Conservation (phyloP, 1,139 yeast genomes). For the Hyphopichia wangnamkhiaoensis region DNA sequence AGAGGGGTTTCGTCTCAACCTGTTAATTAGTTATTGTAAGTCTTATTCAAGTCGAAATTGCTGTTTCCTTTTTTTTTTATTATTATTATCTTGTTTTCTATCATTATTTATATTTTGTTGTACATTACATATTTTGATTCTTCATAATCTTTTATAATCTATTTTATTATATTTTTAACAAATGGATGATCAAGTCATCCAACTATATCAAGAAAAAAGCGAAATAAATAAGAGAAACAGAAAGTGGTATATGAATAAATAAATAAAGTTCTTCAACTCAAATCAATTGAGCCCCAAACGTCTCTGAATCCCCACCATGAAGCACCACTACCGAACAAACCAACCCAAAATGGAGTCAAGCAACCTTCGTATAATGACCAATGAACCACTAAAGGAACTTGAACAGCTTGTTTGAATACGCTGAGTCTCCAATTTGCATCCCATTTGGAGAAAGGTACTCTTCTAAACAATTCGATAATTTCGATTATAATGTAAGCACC, state of each 20-base stretch:
- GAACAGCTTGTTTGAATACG: conserved; percentile 44
- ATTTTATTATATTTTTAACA: not conserved
- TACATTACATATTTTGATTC: not conserved
- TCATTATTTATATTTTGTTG: conserved; percentile 1
- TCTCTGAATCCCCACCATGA: conserved; percentile 48
- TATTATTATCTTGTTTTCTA: not conserved
- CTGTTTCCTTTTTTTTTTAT: not conserved
- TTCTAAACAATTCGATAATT: conserved; percentile 43
- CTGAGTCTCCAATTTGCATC: conserved; percentile 36
- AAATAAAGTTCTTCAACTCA: conserved; percentile 11
- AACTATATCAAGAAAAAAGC: not conserved
- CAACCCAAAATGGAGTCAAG: conserved; percentile 53
- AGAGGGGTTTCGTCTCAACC: not conserved
- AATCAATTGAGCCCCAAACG: conserved; percentile 40
- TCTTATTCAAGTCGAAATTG: too few species aligned
- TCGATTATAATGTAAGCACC: conserved; percentile 53
- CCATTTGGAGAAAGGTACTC: conserved; percentile 42
- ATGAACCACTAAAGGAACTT: conserved; percentile 57
- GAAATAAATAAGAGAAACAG: not conserved
- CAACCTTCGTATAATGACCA: conserved; percentile 61
- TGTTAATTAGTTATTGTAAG: not conserved
- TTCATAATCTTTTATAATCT: not conserved
- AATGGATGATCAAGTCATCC: not conserved
- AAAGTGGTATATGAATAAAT: not conserved
- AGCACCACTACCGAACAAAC: conserved; percentile 48